These are phyloP conservation scores for Taxawa tesnikishii DNA, from an alignment of 2,329 filamentous ascomycete species.

Conservation along the genomic window DNA sequence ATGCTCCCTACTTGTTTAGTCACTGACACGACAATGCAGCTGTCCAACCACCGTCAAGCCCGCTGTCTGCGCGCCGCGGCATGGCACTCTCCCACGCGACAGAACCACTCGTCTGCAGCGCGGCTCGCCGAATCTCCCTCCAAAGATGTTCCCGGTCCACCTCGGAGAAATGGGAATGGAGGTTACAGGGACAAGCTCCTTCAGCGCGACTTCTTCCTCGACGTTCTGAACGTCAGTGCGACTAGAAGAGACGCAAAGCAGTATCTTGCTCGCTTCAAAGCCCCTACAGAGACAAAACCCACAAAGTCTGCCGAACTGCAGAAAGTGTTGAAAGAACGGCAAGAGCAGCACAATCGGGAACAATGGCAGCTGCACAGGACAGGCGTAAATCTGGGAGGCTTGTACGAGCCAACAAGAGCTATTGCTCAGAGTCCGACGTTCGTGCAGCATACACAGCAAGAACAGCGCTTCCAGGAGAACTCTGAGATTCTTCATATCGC, in stretches of 20 bases:
- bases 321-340: constrained; percentile 10
- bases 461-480: constrained; percentile 22
- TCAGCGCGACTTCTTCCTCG: constrained; percentile 61
- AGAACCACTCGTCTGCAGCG: no score
- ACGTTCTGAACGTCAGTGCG: constrained; percentile 74
- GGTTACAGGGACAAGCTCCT: constrained; percentile 6
- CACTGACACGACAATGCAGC: no score
- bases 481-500: constrained; percentile 54
- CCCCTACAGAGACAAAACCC: constrained; percentile 13
- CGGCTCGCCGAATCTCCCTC: no score
- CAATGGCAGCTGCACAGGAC: constrained; percentile 24
- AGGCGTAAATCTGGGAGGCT: constrained; percentile 48
- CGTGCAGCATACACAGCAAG: constrained; percentile 23
- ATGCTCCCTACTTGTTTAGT: no score
- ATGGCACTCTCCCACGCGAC: no score
- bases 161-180: neutral
- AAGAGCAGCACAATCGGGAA: constrained; percentile 13
- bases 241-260: constrained; percentile 88
- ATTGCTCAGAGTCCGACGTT: constrained; percentile 50
- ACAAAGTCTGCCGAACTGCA: constrained; percentile 19
- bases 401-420: constrained; percentile 46
- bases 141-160: neutral
- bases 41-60: no score
- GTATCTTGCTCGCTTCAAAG: constrained; percentile 79
- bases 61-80: no score